Evolutionary conservation across 768 basidiomycete species (phyloP).

Genomic region (Lactarius quietus): DNA sequence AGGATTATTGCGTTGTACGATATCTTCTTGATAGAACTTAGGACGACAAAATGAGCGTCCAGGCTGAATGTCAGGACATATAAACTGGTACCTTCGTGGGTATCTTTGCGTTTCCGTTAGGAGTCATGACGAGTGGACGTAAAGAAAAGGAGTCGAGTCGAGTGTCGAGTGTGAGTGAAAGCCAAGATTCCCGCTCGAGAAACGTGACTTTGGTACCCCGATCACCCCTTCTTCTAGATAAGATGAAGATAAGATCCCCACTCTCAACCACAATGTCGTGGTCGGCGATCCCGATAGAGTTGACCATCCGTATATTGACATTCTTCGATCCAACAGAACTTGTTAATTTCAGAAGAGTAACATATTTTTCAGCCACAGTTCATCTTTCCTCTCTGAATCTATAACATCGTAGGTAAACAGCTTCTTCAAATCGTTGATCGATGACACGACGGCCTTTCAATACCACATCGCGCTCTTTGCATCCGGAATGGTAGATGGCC

Average conservation of each 20-base stretch:
- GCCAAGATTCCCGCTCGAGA: not conserved
- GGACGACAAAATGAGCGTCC: not conserved
- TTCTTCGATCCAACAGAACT: conserved; percentile 2
- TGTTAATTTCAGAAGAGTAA: conserved; percentile 12
- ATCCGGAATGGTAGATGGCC: conserved; percentile 21
- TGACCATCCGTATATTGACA: conserved; percentile 15
- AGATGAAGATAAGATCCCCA: conserved; percentile 15
- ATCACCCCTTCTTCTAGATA: conserved; percentile 6
- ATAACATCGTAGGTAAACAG: conserved; percentile 11
- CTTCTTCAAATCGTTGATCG: conserved; percentile 14
- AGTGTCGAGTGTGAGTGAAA: conserved; percentile 3
- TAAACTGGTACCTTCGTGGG: conserved; percentile 35
- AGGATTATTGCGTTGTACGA: conserved; percentile 35
- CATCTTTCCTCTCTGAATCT: not conserved
- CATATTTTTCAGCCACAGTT: not conserved
- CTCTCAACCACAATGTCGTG: not conserved
- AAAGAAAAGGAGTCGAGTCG: not conserved
- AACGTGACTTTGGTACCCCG: conserved; percentile 21
- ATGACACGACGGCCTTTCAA: conserved; percentile 13
- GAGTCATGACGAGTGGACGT: conserved; percentile 30
- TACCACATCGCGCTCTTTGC: conserved; percentile 18
- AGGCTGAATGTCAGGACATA: not conserved
- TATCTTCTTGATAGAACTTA: conserved; percentile 42
- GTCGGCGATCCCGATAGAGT: conserved; percentile 10
- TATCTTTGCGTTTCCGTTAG: conserved; percentile 26